These are phyloP conservation scores for Mucor circinelloides DNA, from an alignment of 371 early-diverging fungal species.

Conservation along the genomic window DNA sequence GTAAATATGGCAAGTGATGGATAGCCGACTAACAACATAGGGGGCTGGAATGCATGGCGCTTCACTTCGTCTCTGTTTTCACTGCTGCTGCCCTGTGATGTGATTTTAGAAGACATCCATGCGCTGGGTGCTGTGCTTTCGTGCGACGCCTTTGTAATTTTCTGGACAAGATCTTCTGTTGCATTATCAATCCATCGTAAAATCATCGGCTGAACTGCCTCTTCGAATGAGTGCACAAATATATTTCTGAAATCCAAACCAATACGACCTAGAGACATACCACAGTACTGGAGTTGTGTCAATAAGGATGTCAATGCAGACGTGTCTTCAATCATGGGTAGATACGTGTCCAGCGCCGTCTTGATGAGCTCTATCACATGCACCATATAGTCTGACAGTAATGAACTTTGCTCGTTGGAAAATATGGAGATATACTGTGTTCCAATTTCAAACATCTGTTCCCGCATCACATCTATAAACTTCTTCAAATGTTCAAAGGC, in stretches of 20 bases:
- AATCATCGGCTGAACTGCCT: slow-evolving; percentile 62
- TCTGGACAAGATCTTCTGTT: slow-evolving; percentile 44
- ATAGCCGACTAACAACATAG: slow-evolving; percentile 63
- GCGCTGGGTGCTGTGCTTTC: slow-evolving; percentile 41
- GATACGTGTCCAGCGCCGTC: slow-evolving; percentile 35
- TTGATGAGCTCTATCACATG: slow-evolving; percentile 44
- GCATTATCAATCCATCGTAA: slow-evolving; percentile 51
- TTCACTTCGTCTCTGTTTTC: slow-evolving; percentile 5
- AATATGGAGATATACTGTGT: slow-evolving; percentile 85
- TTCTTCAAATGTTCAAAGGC: slow-evolving; percentile 70
- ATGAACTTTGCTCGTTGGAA: slow-evolving; percentile 54
- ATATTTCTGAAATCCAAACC: slow-evolving; percentile 79
- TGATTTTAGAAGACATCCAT: slow-evolving; percentile 49
- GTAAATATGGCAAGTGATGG: slow-evolving; percentile 73
- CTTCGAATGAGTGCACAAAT: slow-evolving; percentile 65
- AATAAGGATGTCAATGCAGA: slow-evolving; percentile 66
- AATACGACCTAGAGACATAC: slow-evolving; percentile 78
- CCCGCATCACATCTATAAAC: slow-evolving; percentile 78
- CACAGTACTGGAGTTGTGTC: slow-evolving; percentile 84
- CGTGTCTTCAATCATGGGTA: slow-evolving; percentile 63
- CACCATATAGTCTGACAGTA: slow-evolving; percentile 59
- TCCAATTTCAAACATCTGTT: slow-evolving; percentile 80
- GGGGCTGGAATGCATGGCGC: slow-evolving; percentile 44
- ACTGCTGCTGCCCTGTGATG: slow-evolving; percentile 3
- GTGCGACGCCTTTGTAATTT: slow-evolving; percentile 34